Evolutionary conservation across 768 basidiomycete species (phyloP).

Genomic region (Kwoniella newhampshirensis): DNA sequence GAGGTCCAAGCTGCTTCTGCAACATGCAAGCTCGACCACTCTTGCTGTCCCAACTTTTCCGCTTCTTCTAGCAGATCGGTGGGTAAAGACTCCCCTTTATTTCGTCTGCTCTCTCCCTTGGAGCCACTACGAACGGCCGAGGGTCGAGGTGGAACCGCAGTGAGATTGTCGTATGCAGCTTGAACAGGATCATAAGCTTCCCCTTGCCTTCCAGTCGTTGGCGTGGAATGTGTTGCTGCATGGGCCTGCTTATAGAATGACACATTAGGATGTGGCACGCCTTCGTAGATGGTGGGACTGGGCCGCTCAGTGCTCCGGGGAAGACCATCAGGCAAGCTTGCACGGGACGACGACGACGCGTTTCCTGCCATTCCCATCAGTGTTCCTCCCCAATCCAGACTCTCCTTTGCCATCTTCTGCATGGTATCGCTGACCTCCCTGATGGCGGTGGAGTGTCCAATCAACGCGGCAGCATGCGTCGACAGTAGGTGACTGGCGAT

Average conservation of each 20-base stretch:
- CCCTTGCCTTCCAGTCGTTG: not conserved
- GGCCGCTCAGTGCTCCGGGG: not conserved
- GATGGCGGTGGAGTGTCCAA: slow-evolving; percentile 26
- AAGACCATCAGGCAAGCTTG: not conserved
- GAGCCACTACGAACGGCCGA: not conserved
- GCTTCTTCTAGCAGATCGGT: slow-evolving; percentile 23
- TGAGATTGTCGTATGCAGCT: slow-evolving; percentile 10
- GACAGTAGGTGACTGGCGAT: slow-evolving; percentile 42
- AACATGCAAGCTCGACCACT: slow-evolving; percentile 26
- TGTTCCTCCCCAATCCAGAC: slow-evolving; percentile 34
- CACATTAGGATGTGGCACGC: slow-evolving; percentile 1
- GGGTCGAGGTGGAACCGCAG: slow-evolving; percentile 1
- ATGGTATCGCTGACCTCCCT: slow-evolving; percentile 27
- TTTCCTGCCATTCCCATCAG: slow-evolving; percentile 30
- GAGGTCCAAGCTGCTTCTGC: slow-evolving; percentile 33
- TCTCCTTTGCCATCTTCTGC: slow-evolving; percentile 32
- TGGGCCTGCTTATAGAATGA: not conserved
- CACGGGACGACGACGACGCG: not conserved
- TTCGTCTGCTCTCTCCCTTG: slow-evolving; percentile 1
- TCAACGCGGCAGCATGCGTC: slow-evolving; percentile 30
- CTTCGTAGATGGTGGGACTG: not conserved
- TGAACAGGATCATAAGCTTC: slow-evolving; percentile 3
- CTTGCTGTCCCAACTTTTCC: slow-evolving; percentile 23
- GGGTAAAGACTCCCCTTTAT: slow-evolving; percentile 11
- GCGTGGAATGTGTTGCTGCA: not conserved